Percentiles rank a stretch among this genome's conserved stretches.
These are phyloP conservation scores for Crotalaria pallida DNA, from an alignment of 306 rosid species.

Conservation along the genomic window DNA sequence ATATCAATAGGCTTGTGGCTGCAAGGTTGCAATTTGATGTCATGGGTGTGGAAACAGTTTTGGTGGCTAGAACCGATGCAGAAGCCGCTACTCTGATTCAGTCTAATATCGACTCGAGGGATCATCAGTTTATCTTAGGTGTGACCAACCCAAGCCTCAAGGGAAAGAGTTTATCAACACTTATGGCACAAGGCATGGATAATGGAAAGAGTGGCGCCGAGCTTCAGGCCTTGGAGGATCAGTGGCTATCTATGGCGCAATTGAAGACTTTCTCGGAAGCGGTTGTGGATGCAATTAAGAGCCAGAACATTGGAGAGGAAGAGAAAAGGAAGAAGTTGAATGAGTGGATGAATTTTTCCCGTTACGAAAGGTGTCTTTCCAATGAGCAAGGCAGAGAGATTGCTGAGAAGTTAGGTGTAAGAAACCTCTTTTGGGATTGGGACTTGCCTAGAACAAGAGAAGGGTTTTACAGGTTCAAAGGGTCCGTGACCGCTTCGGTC, in stretches of 20 bases:
- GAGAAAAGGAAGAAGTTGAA: conserved; percentile 55
- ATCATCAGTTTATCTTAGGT: conserved; percentile 84
- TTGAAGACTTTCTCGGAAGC: conserved; percentile 77
- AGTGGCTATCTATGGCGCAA: conserved; percentile 60
- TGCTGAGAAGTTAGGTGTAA: conserved; percentile 58
- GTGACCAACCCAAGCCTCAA: conserved; percentile 57
- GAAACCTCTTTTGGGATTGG: conserved; percentile 87
- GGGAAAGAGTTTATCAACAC: conserved; percentile 52
- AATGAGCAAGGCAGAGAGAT: conserved; percentile 63
- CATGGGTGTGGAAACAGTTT: conserved; percentile 84
- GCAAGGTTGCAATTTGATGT: conserved; percentile 94
- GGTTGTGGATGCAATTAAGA: conserved; percentile 62
- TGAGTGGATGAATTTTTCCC: conserved; percentile 56
- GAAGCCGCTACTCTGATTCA: conserved; percentile 77
- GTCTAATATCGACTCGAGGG: conserved; percentile 75
- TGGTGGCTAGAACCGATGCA: conserved; percentile 93
- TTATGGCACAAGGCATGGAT: conserved; percentile 59
- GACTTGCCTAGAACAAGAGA: conserved; percentile 92
- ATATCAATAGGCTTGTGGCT: conserved; percentile 83
- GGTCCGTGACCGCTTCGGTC: conserved; percentile 67
- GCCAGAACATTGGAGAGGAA: conserved; percentile 36
- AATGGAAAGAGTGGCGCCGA: conserved; percentile 65
- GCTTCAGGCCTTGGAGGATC: conserved; percentile 74
- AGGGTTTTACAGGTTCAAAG: conserved; percentile 83
- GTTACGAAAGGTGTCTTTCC: conserved; percentile 57